These are phyloP conservation scores for Ascochyta pisi DNA, from an alignment of 2,329 filamentous ascomycete genomes.

Conservation along the genomic window DNA sequence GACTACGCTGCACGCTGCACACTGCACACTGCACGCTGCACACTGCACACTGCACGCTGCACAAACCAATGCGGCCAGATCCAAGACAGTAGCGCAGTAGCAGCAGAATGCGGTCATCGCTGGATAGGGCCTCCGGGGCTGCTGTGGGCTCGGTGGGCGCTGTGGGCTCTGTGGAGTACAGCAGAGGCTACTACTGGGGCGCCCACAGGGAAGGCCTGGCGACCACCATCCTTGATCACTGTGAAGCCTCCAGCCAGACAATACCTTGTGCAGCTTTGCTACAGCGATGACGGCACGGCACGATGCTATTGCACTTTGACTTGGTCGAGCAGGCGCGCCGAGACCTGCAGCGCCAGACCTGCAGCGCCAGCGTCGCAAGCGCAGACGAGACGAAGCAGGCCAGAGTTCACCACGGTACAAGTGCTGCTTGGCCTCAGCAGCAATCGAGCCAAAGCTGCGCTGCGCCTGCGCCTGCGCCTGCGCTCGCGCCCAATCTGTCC, in stretches of 20 bases:
- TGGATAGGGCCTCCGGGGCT: background rate
- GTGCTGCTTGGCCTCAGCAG: constrained; percentile 2
- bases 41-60: background rate
- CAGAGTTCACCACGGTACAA: background rate
- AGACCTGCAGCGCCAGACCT: too few species aligned
- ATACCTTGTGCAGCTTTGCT: background rate
- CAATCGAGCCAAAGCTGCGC: too few species aligned
- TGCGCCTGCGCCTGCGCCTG: background rate
- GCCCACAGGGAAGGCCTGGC: constrained; percentile 4
- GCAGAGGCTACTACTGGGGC: too few species aligned
- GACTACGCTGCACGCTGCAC: background rate
- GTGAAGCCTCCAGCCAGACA: constrained; percentile 2
- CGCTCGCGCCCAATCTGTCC: constrained; percentile 1
- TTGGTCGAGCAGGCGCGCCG: too few species aligned
- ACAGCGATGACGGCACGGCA: constrained; percentile 13
- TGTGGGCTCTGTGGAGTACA: background rate
- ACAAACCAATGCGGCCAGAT: constrained; percentile 22
- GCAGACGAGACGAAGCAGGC: constrained; percentile 3
- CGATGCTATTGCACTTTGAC: constrained; percentile 1
- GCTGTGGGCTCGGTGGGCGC: background rate
- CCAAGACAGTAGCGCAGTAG: constrained; percentile 21
- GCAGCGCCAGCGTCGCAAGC: too few species aligned
- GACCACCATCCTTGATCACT: background rate
- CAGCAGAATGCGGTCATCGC: constrained; percentile 21
- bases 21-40: too few species aligned